A percentile compares a stretch with the other conserved stretches of the same genome.
These are phyloP conservation scores for Hysterium pulicare DNA, from an alignment of 2,329 filamentous ascomycete species.

Conservation along the genomic window DNA sequence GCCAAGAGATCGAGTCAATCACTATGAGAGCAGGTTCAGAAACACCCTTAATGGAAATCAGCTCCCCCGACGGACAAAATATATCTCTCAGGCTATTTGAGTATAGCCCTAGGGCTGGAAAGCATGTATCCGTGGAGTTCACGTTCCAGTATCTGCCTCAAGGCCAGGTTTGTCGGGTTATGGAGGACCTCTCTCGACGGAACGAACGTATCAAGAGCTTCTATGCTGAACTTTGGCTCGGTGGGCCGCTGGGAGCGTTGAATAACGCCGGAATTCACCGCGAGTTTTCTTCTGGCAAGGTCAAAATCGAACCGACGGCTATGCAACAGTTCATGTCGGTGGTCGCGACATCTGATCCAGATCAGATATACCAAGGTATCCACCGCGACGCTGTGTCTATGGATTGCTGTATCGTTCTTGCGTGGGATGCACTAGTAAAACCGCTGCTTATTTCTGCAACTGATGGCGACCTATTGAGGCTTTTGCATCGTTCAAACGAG, in stretches of 20 bases:
- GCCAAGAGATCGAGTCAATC: no score
- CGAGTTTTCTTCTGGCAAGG: not conserved
- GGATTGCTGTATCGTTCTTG: constrained; percentile 39
- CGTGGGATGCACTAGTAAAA: constrained; percentile 28
- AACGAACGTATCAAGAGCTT: constrained; percentile 14
- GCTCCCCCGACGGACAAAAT: no score
- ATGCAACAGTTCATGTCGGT: constrained; percentile 9
- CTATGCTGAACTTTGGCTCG: constrained; percentile 15
- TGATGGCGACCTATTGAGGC: constrained; percentile 13
- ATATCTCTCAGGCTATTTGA: no score
- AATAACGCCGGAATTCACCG: not conserved
- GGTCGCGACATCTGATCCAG: not conserved
- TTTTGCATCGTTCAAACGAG: constrained; percentile 17
- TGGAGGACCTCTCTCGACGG: no score
- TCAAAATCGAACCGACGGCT: not conserved
- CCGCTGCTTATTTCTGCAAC: constrained; percentile 8
- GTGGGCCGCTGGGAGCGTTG: not conserved
- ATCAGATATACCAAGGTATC: not conserved
- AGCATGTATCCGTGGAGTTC: no score
- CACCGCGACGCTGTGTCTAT: constrained; percentile 6
- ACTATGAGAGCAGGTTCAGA: no score
- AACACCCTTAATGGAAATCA: no score
- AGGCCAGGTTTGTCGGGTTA: no score
- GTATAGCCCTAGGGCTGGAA: no score
- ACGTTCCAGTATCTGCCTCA: no score